Evolutionary conservation across 768 basidiomycete species (phyloP).

Genomic region (Sarcomyxa edulis): DNA sequence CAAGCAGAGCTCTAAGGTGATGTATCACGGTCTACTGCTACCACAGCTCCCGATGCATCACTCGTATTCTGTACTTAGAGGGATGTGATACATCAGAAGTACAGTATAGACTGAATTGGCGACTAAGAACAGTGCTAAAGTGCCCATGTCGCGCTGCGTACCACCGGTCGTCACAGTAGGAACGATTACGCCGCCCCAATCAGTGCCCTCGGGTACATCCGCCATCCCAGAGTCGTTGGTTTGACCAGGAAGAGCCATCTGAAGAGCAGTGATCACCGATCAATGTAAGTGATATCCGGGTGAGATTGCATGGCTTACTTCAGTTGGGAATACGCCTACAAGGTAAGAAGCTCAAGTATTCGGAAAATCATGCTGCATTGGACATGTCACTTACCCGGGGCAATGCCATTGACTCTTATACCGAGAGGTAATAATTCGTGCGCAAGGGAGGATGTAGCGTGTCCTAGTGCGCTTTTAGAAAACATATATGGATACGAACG

Average conservation of each 20-base stretch:
- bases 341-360: not conserved
- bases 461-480: constrained; percentile 43
- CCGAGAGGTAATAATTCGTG: constrained; percentile 44
- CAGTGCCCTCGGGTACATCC: constrained; percentile 11
- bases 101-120: no score
- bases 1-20: no score
- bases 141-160: constrained; percentile 35
- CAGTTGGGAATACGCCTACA: constrained; percentile 27
- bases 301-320: no score
- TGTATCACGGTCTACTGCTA: no score
- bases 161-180: constrained; percentile 24
- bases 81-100: no score
- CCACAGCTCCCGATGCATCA: no score
- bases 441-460: constrained; percentile 40
- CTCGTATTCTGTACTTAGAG: no score
- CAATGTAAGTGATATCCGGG: no score
- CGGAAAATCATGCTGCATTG: not conserved
- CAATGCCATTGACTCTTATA: constrained; percentile 42
- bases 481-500: constrained; percentile 39
- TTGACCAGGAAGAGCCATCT: constrained; percentile 26
- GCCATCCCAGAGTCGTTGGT: constrained; percentile 19
- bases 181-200: constrained; percentile 27
- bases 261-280: no score
- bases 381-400: constrained; percentile 25
- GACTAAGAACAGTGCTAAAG: constrained; percentile 35